Evolutionary conservation across 2,329 filamentous ascomycete species (phyloP).

Genomic region (Pseudocercospora fuligena): DNA sequence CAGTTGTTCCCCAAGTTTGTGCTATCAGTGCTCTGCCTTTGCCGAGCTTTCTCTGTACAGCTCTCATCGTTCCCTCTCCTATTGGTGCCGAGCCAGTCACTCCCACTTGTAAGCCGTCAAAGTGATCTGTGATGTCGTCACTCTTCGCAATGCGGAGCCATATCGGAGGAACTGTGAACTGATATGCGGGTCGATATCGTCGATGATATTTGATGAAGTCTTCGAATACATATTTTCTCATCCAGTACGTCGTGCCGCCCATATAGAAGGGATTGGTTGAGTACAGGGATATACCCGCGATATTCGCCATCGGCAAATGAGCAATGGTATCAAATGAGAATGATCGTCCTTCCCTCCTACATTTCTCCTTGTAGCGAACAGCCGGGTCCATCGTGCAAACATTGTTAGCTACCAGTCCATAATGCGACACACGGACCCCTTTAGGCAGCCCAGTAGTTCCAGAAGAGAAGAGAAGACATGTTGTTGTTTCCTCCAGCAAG

Average conservation of each 20-base stretch:
- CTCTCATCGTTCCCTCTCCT: conserved; percentile 20
- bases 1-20: conserved; percentile 41
- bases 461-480: too few relatives aligned
- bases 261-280: conserved; percentile 47
- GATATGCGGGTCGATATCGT: conserved; percentile 56
- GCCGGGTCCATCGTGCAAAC: conserved; percentile 18
- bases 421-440: conserved; percentile 30
- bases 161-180: conserved; percentile 45
- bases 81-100: conserved; percentile 25
- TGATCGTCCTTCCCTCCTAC: conserved; percentile 1
- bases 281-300: conserved; percentile 37
- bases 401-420: conserved; percentile 27
- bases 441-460: conserved; percentile 42
- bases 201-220: conserved; percentile 60
- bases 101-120: conserved; percentile 48
- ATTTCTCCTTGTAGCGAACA: not conserved
- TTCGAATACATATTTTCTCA: conserved; percentile 63
- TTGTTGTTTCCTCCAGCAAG: too few relatives aligned
- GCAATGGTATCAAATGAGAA: too few relatives aligned
- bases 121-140: too few relatives aligned
- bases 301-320: too few relatives aligned
- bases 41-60: conserved; percentile 19
- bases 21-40: conserved; percentile 19
- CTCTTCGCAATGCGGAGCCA: too few relatives aligned
- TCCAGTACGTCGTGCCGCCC: conserved; percentile 61